phyloP scores from a whole-genome alignment of 2,329 filamentous ascomycete genomes.

The Scytalidium lignicola region DNA sequence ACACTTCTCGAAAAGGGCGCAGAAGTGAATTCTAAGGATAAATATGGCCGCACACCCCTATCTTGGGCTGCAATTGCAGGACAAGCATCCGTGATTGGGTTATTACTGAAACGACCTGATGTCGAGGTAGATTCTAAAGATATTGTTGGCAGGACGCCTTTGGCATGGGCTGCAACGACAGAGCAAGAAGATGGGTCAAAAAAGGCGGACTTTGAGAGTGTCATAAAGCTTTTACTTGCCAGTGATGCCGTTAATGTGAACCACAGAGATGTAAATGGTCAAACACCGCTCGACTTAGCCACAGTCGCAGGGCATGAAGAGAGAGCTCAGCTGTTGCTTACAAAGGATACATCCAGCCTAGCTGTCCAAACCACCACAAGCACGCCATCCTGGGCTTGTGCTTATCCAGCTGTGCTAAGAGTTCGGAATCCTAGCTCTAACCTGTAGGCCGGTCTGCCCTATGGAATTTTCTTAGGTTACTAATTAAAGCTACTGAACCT shows the following conservation, averaged over 20 bases:
- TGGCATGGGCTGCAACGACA: constrained; percentile 25
- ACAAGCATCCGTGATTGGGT: constrained; percentile 20
- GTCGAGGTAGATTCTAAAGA: constrained; percentile 7
- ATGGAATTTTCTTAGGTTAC: too few relatives aligned
- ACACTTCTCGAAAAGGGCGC: constrained; percentile 26
- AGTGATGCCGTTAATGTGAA: constrained; percentile 26
- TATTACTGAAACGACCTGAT: constrained; percentile 4
- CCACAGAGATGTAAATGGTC: constrained; percentile 22
- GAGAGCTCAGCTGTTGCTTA: too few relatives aligned
- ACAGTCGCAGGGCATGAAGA: constrained; percentile 28
- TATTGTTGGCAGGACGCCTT: constrained; percentile 4
- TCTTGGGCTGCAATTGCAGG: constrained; percentile 32
- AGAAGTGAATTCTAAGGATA: constrained; percentile 26
- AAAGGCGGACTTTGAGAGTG: too few relatives aligned
- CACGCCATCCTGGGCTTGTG: too few relatives aligned
- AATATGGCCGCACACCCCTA: constrained; percentile 25
- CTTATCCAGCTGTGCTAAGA: too few relatives aligned
- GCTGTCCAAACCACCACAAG: too few relatives aligned
- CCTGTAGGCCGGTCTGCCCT: too few relatives aligned
- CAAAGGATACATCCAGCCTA: too few relatives aligned
- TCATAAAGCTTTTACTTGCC: constrained; percentile 19
- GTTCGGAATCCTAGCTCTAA: too few relatives aligned
- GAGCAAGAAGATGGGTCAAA: constrained; percentile 13
- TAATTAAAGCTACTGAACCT: too few relatives aligned
- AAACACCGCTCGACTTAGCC: constrained; percentile 30